These are phyloP conservation scores for Didymella pomorum DNA, from an alignment of 2,329 filamentous ascomycete genomes.

Conservation along the genomic window DNA sequence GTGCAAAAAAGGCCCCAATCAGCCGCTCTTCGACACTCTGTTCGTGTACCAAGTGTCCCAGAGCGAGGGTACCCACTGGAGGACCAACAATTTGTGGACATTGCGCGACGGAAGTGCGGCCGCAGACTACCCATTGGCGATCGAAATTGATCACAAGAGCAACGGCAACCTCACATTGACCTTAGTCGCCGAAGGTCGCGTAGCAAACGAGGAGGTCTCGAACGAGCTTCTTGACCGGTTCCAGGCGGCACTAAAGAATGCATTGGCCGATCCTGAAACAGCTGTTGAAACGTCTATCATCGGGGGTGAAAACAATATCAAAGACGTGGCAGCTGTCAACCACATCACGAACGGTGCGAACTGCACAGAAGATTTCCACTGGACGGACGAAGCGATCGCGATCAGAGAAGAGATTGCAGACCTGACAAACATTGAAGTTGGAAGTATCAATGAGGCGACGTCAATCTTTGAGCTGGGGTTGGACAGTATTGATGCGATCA, in stretches of 20 bases:
- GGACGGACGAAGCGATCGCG: constrained; percentile 62
- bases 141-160: constrained; percentile 70
- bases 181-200: constrained; percentile 65
- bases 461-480: constrained; percentile 84
- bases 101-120: constrained; percentile 50
- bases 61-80: constrained; percentile 30
- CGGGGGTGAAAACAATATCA: not conserved
- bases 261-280: constrained; percentile 46
- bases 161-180: constrained; percentile 63
- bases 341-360: not conserved
- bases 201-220: constrained; percentile 49
- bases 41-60: constrained; percentile 77
- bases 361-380: constrained; percentile 58
- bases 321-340: not conserved
- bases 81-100: constrained; percentile 61
- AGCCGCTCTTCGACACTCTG: constrained; percentile 73
- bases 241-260: constrained; percentile 48
- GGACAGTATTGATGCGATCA: constrained; percentile 92
- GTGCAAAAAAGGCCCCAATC: constrained; percentile 64
- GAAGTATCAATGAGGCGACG: constrained; percentile 61
- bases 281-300: constrained; percentile 28
- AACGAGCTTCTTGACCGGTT: constrained; percentile 56
- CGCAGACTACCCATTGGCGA: constrained; percentile 77
- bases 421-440: not conserved
- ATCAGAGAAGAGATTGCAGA: constrained; percentile 70